Percentiles rank a stretch among this genome's conserved stretches.
Conservation (phyloP, 306 rosid species). For the Abrus pulchellus region DNA sequence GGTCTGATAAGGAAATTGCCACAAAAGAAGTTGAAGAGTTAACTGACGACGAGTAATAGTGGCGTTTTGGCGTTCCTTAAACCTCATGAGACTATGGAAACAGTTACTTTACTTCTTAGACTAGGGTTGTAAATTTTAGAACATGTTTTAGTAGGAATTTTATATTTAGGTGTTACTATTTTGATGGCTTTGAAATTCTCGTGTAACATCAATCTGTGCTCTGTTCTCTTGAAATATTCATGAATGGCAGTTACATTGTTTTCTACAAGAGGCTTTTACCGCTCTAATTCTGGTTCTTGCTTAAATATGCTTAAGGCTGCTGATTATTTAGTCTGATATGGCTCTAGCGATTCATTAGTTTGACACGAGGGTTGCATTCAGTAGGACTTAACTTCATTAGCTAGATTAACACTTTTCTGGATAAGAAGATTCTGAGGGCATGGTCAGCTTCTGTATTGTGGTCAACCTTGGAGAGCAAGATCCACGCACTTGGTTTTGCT, state of each 20-base stretch:
- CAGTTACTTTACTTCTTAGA: not conserved
- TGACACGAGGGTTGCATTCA: not conserved
- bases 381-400: not conserved
- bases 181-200: not conserved
- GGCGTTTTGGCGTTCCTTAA: not conserved
- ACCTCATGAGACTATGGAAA: not conserved
- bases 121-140: slow-evolving; percentile 52
- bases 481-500: not conserved
- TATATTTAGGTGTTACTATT: slow-evolving; percentile 9
- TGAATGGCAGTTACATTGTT: slow-evolving; percentile 13
- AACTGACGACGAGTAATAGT: slow-evolving; percentile 67
- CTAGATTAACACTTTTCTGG: not conserved
- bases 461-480: not conserved
- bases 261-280: not conserved
- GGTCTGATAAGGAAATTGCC: slow-evolving; percentile 52
- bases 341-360: not conserved
- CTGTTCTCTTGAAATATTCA: slow-evolving; percentile 1
- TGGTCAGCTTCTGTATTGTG: not conserved
- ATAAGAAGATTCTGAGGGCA: not conserved
- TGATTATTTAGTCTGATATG: not conserved
- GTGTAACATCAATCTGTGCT: slow-evolving; percentile 37
- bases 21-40: slow-evolving; percentile 56
- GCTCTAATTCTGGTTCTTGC: too few species aligned
- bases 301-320: too few species aligned
- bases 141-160: slow-evolving; percentile 6